Evolutionary conservation across 495 filamentous ascomycete genomes (phyloP).

Genomic region (Penicillium turbatum): DNA sequence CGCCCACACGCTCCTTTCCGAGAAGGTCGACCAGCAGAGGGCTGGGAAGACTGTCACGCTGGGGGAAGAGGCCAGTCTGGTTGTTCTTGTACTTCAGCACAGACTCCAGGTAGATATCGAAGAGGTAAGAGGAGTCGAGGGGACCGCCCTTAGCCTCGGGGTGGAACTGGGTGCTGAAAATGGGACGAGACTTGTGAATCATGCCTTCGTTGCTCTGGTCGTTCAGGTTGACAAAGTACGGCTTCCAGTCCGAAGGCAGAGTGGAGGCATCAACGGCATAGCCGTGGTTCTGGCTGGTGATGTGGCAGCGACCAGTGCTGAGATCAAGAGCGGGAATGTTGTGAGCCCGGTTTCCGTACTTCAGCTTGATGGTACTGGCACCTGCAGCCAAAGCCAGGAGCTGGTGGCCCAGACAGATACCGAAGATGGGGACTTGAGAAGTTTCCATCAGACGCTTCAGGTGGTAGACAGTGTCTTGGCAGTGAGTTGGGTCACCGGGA

Average conservation of each 20-base stretch:
- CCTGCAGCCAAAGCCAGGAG: constrained; percentile 71
- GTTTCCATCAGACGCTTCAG: constrained; percentile 81
- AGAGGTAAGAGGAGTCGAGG: constrained; percentile 87
- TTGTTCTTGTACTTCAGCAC: constrained; percentile 82
- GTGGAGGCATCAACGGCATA: constrained; percentile 91
- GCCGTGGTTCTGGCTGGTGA: constrained; percentile 97
- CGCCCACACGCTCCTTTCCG: constrained; percentile 89
- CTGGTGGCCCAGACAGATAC: constrained; percentile 95
- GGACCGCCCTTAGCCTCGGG: constrained; percentile 96
- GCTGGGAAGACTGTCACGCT: constrained; percentile 74
- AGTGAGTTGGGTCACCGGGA: constrained; percentile 95
- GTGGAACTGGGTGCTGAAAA: constrained; percentile 98
- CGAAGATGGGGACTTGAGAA: constrained; percentile 88
- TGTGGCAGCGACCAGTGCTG: constrained; percentile 95
- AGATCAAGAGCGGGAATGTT: constrained; percentile 95
- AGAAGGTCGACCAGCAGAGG: constrained; percentile 86
- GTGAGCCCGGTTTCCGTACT: constrained; percentile 96
- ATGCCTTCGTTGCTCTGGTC: constrained; percentile 93
- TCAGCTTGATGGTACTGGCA: constrained; percentile 85
- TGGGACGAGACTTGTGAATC: constrained; percentile 92
- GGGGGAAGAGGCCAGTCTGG: constrained; percentile 59
- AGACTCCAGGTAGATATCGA: constrained; percentile 91
- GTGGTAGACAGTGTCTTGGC: constrained; percentile 87
- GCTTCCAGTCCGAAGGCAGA: constrained; percentile 82
- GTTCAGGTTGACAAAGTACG: constrained; percentile 97